phyloP scores from a whole-genome alignment of 139 green algal genomes.

The Monoraphidium neglectum region DNA sequence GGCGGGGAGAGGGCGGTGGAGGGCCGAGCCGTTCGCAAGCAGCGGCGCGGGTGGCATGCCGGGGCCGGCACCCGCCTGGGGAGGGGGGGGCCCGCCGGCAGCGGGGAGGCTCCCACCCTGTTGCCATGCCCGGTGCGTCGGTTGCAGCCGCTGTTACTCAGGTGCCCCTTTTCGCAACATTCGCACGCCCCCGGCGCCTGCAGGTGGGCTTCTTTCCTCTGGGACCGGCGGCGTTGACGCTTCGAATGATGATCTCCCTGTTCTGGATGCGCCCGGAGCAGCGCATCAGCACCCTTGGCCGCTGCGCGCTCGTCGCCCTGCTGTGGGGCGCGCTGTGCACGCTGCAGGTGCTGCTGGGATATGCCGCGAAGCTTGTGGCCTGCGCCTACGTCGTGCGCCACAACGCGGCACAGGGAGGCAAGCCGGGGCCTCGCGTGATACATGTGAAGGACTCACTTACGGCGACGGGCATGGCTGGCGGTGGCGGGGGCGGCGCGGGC shows the following conservation, averaged over 20 bases:
- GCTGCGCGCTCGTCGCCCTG: background rate
- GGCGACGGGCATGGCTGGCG: too few species aligned
- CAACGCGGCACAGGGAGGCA: background rate
- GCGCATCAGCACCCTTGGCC: background rate
- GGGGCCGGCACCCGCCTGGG: background rate
- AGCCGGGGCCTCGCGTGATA: conserved; percentile 11
- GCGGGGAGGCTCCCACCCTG: background rate
- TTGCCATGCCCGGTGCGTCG: background rate
- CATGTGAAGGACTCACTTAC: too few species aligned
- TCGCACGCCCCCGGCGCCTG: background rate
- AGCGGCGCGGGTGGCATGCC: background rate
- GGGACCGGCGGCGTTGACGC: conserved; percentile 63
- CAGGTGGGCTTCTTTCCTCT: conserved; percentile 69
- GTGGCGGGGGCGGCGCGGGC: too few species aligned
- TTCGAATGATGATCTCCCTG: conserved; percentile 60
- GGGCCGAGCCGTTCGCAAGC: background rate
- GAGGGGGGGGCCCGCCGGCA: background rate
- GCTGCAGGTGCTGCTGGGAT: conserved; percentile 28
- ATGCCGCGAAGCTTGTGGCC: conserved; percentile 27
- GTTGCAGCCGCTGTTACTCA: background rate
- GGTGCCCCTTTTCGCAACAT: too few species aligned
- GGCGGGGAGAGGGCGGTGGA: too few species aligned
- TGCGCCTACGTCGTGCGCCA: conserved; percentile 28
- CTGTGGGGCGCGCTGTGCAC: conserved; percentile 12
- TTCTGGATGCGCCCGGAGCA: conserved; percentile 44